Percentiles rank a stretch among this genome's conserved stretches.
These are phyloP conservation scores for Apiotrichum mycotoxinovorans DNA, from an alignment of 1,284 basidiomycete genomes.

Conservation along the genomic window DNA sequence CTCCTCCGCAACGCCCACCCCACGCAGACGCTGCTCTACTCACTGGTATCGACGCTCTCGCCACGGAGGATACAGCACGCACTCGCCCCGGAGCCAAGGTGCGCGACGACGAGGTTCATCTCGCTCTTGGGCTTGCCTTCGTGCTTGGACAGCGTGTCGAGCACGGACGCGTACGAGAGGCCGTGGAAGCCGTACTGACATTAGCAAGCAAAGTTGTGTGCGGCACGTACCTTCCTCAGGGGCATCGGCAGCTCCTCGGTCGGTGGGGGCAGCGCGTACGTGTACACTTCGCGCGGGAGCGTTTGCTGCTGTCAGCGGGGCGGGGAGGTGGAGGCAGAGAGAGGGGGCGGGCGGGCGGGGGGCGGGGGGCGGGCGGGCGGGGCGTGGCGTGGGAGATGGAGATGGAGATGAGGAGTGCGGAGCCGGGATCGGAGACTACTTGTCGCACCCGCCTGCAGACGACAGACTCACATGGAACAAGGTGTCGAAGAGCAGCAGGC, in stretches of 20 bases:
- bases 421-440: too few species aligned
- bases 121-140: slow-evolving; percentile 56
- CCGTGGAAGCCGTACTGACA: slow-evolving; percentile 84
- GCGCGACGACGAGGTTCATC: slow-evolving; percentile 69
- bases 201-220: too few species aligned
- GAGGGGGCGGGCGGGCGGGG: too few species aligned
- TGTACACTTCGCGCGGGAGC: slow-evolving; percentile 67
- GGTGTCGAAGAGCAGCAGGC: slow-evolving; percentile 66
- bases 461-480: slow-evolving; percentile 64
- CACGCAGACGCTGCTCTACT: too few species aligned
- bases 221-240: slow-evolving; percentile 59
- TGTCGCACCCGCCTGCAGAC: background rate
- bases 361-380: too few species aligned
- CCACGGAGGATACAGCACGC: slow-evolving; percentile 62
- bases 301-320: slow-evolving; percentile 50
- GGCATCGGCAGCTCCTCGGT: slow-evolving; percentile 58
- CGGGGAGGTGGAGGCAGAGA: too few species aligned
- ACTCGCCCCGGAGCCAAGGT: slow-evolving; percentile 82
- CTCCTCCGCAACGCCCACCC: too few species aligned
- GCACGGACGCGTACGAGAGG: slow-evolving; percentile 48
- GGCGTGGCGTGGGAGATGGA: too few species aligned
- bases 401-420: too few species aligned
- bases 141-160: slow-evolving; percentile 51
- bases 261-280: slow-evolving; percentile 68
- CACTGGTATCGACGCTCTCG: slow-evolving; percentile 65